These are phyloP conservation scores for Isoetes taiwanensis DNA, from an alignment of 75 land plant species.

Conservation along the genomic window DNA sequence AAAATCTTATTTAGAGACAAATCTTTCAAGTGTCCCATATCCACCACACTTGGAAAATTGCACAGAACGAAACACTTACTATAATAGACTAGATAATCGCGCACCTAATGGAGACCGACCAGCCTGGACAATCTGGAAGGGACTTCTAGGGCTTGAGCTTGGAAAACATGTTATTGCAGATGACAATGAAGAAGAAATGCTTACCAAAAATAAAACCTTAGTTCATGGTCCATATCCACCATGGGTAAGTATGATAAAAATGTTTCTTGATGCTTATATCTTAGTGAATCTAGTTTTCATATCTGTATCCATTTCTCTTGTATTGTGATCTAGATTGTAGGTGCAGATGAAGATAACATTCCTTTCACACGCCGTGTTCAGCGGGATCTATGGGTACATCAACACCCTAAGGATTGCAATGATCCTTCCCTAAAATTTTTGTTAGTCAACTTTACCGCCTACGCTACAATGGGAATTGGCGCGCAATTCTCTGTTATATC, in stretches of 20 bases:
- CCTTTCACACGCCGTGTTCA: conserved; percentile 80
- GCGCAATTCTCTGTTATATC: conserved; percentile 69
- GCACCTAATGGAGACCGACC: conserved; percentile 28
- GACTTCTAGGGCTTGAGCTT: conserved; percentile 19
- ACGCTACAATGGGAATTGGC: conserved; percentile 72
- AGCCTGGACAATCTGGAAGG: conserved; percentile 62
- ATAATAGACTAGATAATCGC: conserved; percentile 32
- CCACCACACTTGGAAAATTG: conserved; percentile 76
- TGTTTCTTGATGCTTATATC: too few species aligned
- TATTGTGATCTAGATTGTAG: conserved; percentile 32
- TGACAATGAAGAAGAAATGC: conserved; percentile 15
- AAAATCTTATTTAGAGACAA: too few species aligned
- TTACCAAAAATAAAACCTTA: background rate
- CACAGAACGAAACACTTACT: conserved; percentile 10
- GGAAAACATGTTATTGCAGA: background rate
- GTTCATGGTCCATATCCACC: conserved; percentile 54
- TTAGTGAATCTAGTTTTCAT: too few species aligned
- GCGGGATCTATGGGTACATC: conserved; percentile 75
- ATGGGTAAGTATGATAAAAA: conserved; percentile 46
- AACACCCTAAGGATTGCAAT: conserved; percentile 61
- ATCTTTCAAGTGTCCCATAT: too few species aligned
- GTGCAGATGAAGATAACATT: conserved; percentile 76
- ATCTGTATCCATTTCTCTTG: too few species aligned
- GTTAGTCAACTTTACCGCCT: conserved; percentile 58
- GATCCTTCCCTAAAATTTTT: conserved; percentile 47